A percentile compares a stretch with the other conserved stretches of the same genome.
These are phyloP conservation scores for Closterium sp. DNA, from an alignment of 139 green algal species.

Conservation along the genomic window DNA sequence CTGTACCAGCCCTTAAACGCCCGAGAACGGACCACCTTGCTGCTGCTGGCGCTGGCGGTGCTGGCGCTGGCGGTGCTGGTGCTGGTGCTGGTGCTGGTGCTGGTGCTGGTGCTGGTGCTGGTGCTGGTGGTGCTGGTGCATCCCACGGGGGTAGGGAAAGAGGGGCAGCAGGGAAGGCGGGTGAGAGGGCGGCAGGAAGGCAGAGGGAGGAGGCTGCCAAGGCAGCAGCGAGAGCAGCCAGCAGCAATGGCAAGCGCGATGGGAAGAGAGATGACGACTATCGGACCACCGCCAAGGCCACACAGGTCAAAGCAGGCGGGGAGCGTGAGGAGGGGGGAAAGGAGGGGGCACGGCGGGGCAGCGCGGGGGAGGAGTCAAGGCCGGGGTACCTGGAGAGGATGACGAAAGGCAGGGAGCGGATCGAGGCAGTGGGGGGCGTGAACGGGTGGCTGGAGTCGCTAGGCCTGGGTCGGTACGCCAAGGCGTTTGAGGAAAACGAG, in stretches of 20 bases:
- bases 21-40: background rate
- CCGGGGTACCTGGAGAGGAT: background rate
- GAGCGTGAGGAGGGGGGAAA: background rate
- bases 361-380: background rate
- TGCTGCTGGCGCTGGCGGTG: background rate
- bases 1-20: background rate
- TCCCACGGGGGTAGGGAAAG: no score
- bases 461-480: background rate
- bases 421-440: background rate
- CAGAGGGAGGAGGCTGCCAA: background rate
- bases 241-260: background rate
- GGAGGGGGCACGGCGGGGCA: background rate
- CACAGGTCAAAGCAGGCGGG: no score
- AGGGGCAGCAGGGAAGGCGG: no score
- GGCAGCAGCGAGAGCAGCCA: background rate
- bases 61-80: background rate
- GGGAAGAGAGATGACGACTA: background rate
- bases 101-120: background rate
- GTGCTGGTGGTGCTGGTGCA: background rate
- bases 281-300: no score
- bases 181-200: no score
- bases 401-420: background rate
- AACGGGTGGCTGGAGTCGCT: background rate
- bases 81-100: background rate
- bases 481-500: background rate